Evolutionary conservation across 164 flowering plant genomes (phyloP).

Genomic region (Stephania yunnanensis): DNA sequence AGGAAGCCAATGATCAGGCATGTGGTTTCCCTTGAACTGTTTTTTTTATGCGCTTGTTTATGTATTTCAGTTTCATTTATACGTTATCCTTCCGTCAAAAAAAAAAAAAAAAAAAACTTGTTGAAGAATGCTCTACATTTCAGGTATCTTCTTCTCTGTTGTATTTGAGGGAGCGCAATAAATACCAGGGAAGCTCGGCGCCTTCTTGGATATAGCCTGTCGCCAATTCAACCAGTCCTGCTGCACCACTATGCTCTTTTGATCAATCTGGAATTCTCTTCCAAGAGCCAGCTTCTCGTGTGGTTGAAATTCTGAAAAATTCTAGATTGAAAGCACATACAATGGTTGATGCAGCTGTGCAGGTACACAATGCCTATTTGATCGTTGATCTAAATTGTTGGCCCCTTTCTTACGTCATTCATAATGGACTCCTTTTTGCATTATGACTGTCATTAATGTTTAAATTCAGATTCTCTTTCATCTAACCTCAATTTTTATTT

Average conservation of each 20-base stretch:
- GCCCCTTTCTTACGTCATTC: neutral
- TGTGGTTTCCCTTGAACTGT: constrained; percentile 14
- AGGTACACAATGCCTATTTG: constrained; percentile 30
- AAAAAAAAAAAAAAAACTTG: neutral
- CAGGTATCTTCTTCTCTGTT: constrained; percentile 57
- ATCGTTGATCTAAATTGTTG: neutral
- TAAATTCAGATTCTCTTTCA: neutral
- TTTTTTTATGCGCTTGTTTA: neutral
- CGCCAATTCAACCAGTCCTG: constrained; percentile 18
- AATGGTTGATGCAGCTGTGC: constrained; percentile 61
- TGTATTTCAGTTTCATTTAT: neutral
- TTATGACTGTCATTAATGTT: neutral
- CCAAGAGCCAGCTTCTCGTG: constrained; percentile 39
- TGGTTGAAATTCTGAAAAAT: constrained; percentile 47
- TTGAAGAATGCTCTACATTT: constrained; percentile 3
- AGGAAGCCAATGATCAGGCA: constrained; percentile 59
- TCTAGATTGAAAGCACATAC: constrained; percentile 49
- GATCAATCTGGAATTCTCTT: constrained; percentile 27
- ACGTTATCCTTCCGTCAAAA: neutral
- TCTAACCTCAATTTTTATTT: neutral
- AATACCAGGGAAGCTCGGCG: constrained; percentile 38
- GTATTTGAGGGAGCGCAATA: constrained; percentile 53
- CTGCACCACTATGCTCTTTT: constrained; percentile 20
- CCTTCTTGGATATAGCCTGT: constrained; percentile 25
- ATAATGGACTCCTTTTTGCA: neutral